Conservation (phyloP, 2,329 filamentous ascomycete species). For the Aspergillus glaucus region DNA sequence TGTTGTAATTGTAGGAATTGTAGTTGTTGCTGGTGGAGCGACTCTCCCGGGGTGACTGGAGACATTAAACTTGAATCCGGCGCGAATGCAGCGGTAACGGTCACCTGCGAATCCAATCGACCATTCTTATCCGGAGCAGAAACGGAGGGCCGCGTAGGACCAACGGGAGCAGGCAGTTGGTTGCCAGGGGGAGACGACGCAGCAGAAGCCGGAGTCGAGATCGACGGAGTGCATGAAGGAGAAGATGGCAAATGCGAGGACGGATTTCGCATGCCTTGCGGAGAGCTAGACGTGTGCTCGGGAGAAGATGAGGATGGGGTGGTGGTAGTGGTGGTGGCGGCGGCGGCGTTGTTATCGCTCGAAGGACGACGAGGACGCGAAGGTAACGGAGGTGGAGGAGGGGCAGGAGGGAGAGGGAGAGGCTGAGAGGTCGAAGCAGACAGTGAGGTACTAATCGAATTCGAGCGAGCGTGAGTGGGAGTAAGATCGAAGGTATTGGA, state of each 20-base stretch:
- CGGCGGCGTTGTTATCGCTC: no score
- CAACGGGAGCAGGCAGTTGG: neutral
- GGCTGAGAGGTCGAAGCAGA: neutral
- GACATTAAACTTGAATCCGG: conserved; percentile 10
- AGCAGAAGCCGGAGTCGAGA: neutral
- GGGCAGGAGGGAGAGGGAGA: neutral
- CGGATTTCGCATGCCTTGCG: conserved; percentile 10
- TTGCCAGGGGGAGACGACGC: neutral
- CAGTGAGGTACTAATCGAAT: neutral
- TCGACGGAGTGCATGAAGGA: neutral
- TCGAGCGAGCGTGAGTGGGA: neutral
- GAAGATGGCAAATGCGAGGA: conserved; percentile 2
- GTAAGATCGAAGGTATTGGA: neutral
- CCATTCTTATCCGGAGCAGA: neutral
- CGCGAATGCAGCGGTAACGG: neutral
- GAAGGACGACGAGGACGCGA: neutral
- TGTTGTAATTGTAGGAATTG: neutral
- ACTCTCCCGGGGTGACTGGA: conserved; percentile 14
- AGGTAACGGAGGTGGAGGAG: neutral
- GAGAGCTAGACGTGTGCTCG: neutral
- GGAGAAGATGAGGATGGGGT: neutral
- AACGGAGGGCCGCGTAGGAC: neutral
- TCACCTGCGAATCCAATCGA: neutral
- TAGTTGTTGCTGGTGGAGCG: conserved; percentile 1
- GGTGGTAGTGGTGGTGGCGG: no score